A percentile compares a stretch with the other conserved stretches of the same genome.
phyloP scores from a whole-genome alignment of 768 basidiomycete species.

The Pisolithus microcarpus region DNA sequence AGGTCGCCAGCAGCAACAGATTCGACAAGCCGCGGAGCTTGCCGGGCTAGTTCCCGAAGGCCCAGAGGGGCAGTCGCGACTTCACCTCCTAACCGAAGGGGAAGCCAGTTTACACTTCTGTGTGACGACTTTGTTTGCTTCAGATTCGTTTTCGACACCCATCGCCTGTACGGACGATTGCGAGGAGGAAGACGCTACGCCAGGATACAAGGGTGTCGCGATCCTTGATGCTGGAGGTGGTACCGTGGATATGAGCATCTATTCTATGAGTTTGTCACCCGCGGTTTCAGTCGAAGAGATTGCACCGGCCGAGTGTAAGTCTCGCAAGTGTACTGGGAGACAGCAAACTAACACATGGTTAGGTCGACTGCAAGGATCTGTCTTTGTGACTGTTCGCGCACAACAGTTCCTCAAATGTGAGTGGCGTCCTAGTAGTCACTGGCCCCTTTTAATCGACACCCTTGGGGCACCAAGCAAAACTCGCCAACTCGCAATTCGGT shows the following conservation, averaged over 20 bases:
- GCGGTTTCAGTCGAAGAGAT: constrained; percentile 28
- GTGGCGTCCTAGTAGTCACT: not conserved
- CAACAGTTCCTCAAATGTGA: constrained; percentile 22
- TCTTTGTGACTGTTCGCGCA: constrained; percentile 28
- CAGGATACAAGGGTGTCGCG: constrained; percentile 31
- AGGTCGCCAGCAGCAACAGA: constrained; percentile 22
- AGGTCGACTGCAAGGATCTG: constrained; percentile 35
- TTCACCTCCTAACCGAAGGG: constrained; percentile 22
- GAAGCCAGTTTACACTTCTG: constrained; percentile 30
- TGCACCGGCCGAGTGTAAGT: constrained; percentile 25
- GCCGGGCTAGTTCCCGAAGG: constrained; percentile 17
- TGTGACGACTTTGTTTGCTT: constrained; percentile 34
- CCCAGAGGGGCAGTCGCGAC: constrained; percentile 7
- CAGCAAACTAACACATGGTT: not conserved
- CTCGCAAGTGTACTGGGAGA: no score
- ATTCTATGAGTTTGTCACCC: constrained; percentile 18
- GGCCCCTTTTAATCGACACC: not conserved
- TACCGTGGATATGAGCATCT: constrained; percentile 34
- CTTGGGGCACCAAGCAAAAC: constrained; percentile 13
- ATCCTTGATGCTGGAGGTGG: constrained; percentile 43
- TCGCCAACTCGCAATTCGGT: constrained; percentile 24
- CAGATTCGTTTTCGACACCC: constrained; percentile 16
- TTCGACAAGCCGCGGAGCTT: constrained; percentile 18
- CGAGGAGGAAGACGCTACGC: not conserved
- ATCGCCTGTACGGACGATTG: not conserved